These are phyloP conservation scores for Kodamaea ohmeri DNA, from an alignment of 1,139 yeast species.

Conservation along the genomic window DNA sequence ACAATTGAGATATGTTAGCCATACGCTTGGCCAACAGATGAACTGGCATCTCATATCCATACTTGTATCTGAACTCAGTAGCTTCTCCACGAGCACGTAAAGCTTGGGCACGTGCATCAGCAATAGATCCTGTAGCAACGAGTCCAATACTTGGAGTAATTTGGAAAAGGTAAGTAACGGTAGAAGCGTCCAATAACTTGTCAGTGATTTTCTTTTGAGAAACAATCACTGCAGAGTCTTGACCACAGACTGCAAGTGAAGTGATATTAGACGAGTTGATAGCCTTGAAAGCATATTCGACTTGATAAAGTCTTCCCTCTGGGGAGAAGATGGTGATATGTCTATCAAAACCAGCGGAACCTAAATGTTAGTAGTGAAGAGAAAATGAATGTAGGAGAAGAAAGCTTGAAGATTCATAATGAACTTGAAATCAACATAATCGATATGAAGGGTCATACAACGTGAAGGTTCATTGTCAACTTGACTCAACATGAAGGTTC, in stretches of 20 bases:
- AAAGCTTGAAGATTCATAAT: neutral
- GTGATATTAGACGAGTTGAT: slow-evolving; percentile 91
- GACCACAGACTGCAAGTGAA: slow-evolving; percentile 82
- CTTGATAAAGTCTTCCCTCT: slow-evolving; percentile 96
- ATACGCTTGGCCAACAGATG: slow-evolving; percentile 90
- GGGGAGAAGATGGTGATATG: slow-evolving; percentile 98
- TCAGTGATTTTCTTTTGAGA: slow-evolving; percentile 97
- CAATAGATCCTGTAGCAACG: slow-evolving; percentile 94
- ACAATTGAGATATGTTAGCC: slow-evolving; percentile 92
- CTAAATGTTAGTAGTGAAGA: slow-evolving; percentile 24
- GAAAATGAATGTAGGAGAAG: neutral
- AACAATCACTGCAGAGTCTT: slow-evolving; percentile 84
- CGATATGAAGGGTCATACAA: too few relatives aligned
- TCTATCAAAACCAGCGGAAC: slow-evolving; percentile 93
- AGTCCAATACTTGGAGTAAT: slow-evolving; percentile 83
- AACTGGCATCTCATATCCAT: slow-evolving; percentile 96
- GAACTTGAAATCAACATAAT: too few relatives aligned
- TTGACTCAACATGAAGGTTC: too few relatives aligned
- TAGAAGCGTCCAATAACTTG: slow-evolving; percentile 78
- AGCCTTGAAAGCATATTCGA: slow-evolving; percentile 96
- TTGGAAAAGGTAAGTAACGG: slow-evolving; percentile 81
- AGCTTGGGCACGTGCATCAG: slow-evolving; percentile 92
- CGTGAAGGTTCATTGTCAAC: too few relatives aligned
- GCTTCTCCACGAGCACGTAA: slow-evolving; percentile 90
- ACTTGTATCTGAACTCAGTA: slow-evolving; percentile 88